A percentile compares a stretch with the other conserved stretches of the same genome.
These are phyloP conservation scores for Metschnikowia cubensis DNA, from an alignment of 805 yeast species.

Conservation along the genomic window DNA sequence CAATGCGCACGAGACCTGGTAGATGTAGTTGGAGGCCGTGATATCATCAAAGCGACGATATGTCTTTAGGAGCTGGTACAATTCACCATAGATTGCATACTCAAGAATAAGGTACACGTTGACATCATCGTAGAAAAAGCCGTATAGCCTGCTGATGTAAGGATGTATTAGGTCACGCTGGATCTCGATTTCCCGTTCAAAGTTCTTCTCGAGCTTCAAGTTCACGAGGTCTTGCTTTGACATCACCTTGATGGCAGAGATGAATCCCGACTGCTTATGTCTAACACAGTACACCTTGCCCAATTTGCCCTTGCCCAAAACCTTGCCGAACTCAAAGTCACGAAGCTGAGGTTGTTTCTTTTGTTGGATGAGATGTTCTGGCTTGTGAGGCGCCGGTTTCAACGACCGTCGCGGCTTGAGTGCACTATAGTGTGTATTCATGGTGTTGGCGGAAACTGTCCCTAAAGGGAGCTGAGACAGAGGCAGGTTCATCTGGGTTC, in stretches of 20 bases:
- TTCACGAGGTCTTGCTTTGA: constrained; percentile 72
- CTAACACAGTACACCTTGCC: constrained; percentile 89
- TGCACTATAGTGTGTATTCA: background rate
- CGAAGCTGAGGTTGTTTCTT: constrained; percentile 24
- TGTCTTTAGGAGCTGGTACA: constrained; percentile 68
- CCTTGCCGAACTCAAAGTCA: constrained; percentile 84
- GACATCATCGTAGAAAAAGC: constrained; percentile 77
- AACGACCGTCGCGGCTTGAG: background rate
- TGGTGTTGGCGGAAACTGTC: background rate
- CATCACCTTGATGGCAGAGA: constrained; percentile 92
- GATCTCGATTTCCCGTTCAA: constrained; percentile 87
- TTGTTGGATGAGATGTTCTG: background rate
- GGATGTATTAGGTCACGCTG: constrained; percentile 77
- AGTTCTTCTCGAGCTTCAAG: constrained; percentile 76
- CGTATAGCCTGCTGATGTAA: constrained; percentile 74
- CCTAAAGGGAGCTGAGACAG: background rate
- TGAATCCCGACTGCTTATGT: constrained; percentile 68
- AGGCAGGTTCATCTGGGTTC: constrained; percentile 1
- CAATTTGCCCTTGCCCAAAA: constrained; percentile 88
- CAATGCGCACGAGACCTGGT: constrained; percentile 79
- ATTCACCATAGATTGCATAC: constrained; percentile 80
- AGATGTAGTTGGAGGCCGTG: constrained; percentile 72
- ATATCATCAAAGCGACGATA: constrained; percentile 67
- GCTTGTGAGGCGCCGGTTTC: background rate
- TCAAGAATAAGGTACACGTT: constrained; percentile 83